phyloP scores from a whole-genome alignment of 1,139 yeast species.

The Blastobotrys indianensis region DNA sequence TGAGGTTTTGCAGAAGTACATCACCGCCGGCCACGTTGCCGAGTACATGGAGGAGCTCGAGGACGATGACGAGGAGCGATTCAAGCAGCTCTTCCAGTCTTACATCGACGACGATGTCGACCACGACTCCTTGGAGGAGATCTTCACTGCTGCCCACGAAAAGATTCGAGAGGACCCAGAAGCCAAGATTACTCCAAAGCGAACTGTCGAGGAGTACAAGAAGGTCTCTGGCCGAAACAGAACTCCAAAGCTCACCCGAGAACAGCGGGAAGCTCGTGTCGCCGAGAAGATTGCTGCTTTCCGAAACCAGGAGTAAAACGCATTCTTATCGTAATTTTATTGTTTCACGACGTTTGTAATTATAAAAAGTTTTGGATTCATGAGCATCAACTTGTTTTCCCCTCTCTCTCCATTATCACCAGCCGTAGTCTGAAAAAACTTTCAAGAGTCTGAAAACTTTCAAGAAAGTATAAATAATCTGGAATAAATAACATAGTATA shows the following conservation, averaged over 20 bases:
- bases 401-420: too few species aligned
- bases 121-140: constrained; percentile 94
- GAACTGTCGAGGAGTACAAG: constrained; percentile 97
- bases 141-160: constrained; percentile 92
- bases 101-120: constrained; percentile 97
- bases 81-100: constrained; percentile 91
- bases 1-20: constrained; percentile 96
- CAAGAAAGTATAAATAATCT: constrained; percentile 8
- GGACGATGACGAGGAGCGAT: constrained; percentile 99
- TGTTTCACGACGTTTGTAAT: too few species aligned
- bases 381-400: too few species aligned
- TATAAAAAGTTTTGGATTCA: too few species aligned
- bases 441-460: neutral
- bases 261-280: constrained; percentile 83
- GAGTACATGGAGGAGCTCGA: constrained; percentile 99
- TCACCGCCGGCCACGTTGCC: constrained; percentile 99
- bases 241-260: constrained; percentile 82
- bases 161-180: constrained; percentile 93
- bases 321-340: neutral
- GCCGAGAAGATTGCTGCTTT: constrained; percentile 76
- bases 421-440: too few species aligned
- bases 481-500: neutral
- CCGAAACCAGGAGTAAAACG: constrained; percentile 10
- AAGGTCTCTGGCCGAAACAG: constrained; percentile 93
- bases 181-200: constrained; percentile 79